Base-by-base conservation (phyloP, 2,329 filamentous ascomycete genomes). In the Diaporthe sp. region DNA sequence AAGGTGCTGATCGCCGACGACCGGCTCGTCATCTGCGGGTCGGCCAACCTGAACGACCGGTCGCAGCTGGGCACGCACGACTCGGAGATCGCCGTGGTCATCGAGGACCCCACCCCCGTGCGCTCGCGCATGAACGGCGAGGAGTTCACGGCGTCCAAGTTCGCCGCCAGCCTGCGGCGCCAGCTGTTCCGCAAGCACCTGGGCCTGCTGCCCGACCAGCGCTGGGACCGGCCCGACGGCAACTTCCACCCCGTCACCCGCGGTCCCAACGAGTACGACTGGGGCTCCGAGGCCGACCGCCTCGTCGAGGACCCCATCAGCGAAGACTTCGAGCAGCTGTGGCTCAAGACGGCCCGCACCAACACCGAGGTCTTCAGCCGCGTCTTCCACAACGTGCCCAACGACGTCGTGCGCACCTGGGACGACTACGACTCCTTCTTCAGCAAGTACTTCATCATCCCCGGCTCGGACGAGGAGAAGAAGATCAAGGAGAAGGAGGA, bases 1-100 rank as follows among this genome's bases (percentile, higher is more conserved):
- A 99, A 98, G 86, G 88, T 98, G 51, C 89, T 97, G 79, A 96
- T 98, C 79, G 94, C 93, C 2, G 96, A 98, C 82, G 96, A 98
- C 83, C 92, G 92, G 73, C 89, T 95, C 61, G 95, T 94, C 2
- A 91, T 98, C 74, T 97, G 95, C 82, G 95, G 95, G 28, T 95
- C 93, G 39, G 95, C 94, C 77, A 98, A 98, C 84, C 89, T 98
- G 79, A 98, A 98, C 83, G 96, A 98, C 82, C 93, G 96, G 71
- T 91, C 94, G 70, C 96, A 98, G 84, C 86, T 97, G 9, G 96
- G 96, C n/a, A 91, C 93, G 79, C 96, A 98, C 83, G 96, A 98
- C 84, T 97, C 94, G 62, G 96, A 98, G 83, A 90, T 98, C 57
- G 94, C 94, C 53, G 94, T 98, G 73, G 92, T 98, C 62, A 94